These are phyloP conservation scores for Neonectria punicea DNA, from an alignment of 2,329 filamentous ascomycete genomes.

Conservation along the genomic window DNA sequence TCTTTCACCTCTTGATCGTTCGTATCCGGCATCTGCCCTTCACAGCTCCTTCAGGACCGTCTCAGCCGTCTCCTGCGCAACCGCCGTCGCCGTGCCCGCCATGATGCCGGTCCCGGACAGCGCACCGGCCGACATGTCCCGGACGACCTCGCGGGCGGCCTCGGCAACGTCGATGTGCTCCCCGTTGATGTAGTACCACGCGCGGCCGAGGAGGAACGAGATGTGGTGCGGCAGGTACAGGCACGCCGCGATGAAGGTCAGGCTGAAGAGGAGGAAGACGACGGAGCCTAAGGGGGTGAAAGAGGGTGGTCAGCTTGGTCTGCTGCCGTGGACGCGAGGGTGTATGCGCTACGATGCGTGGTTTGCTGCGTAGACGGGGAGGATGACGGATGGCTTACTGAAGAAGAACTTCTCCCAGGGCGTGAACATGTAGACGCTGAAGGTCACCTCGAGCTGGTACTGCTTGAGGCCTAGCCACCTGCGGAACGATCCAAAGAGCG, in stretches of 20 bases:
- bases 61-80: conserved; percentile 39
- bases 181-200: conserved; percentile 95
- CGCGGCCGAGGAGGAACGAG: conserved; percentile 80
- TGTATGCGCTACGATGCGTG: neutral
- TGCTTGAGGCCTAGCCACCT: conserved; percentile 94
- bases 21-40: neutral
- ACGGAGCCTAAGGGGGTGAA: conserved; percentile 74
- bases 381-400: conserved; percentile 70
- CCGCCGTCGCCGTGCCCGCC: conserved; percentile 33
- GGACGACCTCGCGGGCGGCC: conserved; percentile 47
- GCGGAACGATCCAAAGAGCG: conserved; percentile 65
- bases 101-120: conserved; percentile 41
- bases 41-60: conserved; percentile 50
- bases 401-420: conserved; percentile 97
- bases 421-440: conserved; percentile 96
- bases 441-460: conserved; percentile 98
- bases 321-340: neutral
- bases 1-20: neutral
- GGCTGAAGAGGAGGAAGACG: conserved; percentile 87
- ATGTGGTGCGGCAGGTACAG: conserved; percentile 96
- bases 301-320: conserved; percentile 44
- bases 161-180: conserved; percentile 68
- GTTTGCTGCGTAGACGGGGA: neutral
- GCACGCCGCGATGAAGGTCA: conserved; percentile 86
- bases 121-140: conserved; percentile 46